Base-by-base conservation (phyloP, 192 early-diverging fungal genomes). In the Chytriomyces hyalinus region DNA sequence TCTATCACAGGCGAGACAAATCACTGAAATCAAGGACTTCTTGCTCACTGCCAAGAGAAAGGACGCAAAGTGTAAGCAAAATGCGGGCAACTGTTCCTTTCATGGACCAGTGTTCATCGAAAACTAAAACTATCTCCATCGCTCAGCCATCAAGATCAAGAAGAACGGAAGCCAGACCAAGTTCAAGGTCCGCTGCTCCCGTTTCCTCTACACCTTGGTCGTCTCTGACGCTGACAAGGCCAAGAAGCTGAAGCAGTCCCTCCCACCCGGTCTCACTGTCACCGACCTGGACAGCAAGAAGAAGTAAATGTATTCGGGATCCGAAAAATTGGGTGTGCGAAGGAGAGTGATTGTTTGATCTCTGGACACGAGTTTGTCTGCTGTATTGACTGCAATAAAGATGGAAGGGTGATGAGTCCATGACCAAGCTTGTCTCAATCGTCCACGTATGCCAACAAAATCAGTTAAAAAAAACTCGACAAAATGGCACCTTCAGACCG, bases 101-200 rank as follows among this genome's bases (percentile, higher is more conserved):
- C 20, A 59, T 8, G 13, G 13, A 57, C 36, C 64, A 75, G 13
- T 65, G 11, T 79, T 48, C 13, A 26, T 83, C 46, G 6, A 15
- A 76, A 20, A 49, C 11, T 3, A 36, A 48, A 24, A n/a, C 43
- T 43, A 80, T 89, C 86, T 57, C 20, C 15, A 73, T 43, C 49
- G 22, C 62, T 10, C 75, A 90, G 86, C 92, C 82, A 92, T 95
- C 74, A 92, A 92, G 85, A 93, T 99, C 85, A 98, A 98, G 94
- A 96, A 96, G 92, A 96, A 91, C 90, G 91, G 87, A 80, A 88
- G 87, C 76, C 81, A 93, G 79, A 86, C 88, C 92, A 99, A 99
- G 92, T 98, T 99, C 92, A 99, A 99, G 95, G 92, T 99, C 78
- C 91, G 97, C 86, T 97, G 97, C 93, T 95, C 96, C 74, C 90